Conservation (phyloP, 2,329 filamentous ascomycete species). For the Fusarium sp. region DNA sequence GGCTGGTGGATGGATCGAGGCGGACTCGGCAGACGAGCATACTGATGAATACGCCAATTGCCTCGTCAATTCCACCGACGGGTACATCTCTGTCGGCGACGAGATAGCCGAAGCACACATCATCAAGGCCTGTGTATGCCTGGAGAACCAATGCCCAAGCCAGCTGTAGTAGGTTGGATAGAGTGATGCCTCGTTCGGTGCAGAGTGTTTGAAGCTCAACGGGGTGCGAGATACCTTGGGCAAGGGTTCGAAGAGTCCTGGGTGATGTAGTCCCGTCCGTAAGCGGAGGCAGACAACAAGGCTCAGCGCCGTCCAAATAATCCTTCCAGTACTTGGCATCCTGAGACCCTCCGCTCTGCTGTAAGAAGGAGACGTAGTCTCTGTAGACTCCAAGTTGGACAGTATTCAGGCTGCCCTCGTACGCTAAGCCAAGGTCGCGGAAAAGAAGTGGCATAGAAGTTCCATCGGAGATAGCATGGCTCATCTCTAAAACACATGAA, state of each 20-base stretch:
- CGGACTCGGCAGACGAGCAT: conserved; percentile 25
- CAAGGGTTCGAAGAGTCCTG: conserved; percentile 10
- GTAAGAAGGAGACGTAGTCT: conserved; percentile 25
- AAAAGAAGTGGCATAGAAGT: conserved; percentile 36
- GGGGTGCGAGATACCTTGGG: background rate
- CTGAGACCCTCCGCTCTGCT: background rate
- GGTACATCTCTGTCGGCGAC: conserved; percentile 17
- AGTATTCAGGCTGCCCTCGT: conserved; percentile 1
- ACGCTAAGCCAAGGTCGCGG: conserved; percentile 26
- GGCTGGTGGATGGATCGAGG: background rate
- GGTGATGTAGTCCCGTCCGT: background rate
- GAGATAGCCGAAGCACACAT: conserved; percentile 28
- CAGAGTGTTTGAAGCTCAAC: conserved; percentile 3
- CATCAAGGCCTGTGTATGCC: conserved; percentile 25
- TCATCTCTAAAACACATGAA: conserved; percentile 31
- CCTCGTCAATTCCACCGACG: background rate
- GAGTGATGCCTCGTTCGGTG: conserved; percentile 2
- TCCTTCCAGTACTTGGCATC: conserved; percentile 18
- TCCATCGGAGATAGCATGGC: conserved; percentile 35
- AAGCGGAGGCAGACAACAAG: background rate
- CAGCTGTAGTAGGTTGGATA: conserved; percentile 22
- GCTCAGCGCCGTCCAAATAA: conserved; percentile 4
- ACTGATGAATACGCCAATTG: conserved; percentile 32
- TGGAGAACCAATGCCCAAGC: conserved; percentile 30
- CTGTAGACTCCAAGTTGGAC: conserved; percentile 4